Percentiles rank a stretch among this genome's conserved stretches.
Conservation (phyloP, 768 basidiomycete species). For the Boletus huronensis region DNA sequence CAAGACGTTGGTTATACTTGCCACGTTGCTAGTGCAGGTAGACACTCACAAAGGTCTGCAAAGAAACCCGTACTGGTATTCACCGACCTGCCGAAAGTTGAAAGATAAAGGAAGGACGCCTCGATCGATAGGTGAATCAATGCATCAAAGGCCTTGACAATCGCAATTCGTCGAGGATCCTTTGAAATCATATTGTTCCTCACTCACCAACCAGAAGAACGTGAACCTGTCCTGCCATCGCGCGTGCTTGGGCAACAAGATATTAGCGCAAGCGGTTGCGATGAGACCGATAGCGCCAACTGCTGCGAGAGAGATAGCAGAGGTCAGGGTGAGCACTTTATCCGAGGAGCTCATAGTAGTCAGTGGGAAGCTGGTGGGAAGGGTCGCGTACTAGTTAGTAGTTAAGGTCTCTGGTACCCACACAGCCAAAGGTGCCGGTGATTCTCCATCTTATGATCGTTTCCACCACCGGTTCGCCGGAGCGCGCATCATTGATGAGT, state of each 20-base stretch:
- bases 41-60: constrained; percentile 66
- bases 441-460: no score
- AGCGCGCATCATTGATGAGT: no score
- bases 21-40: background rate
- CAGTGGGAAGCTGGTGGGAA: background rate
- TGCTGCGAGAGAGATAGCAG: constrained; percentile 59
- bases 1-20: background rate
- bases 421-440: no score
- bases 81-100: constrained; percentile 69
- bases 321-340: constrained; percentile 53
- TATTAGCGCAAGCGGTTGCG: constrained; percentile 51
- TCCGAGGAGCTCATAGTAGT: constrained; percentile 18
- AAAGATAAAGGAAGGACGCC: constrained; percentile 76
- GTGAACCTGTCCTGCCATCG: constrained; percentile 62
- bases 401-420: no score
- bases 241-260: constrained; percentile 60
- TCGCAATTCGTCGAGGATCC: background rate
- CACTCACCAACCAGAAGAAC: constrained; percentile 75
- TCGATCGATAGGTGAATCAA: constrained; percentile 78
- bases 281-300: constrained; percentile 49
- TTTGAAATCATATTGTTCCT: no score
- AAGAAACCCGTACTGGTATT: constrained; percentile 65
- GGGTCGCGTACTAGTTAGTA: background rate
- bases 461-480: no score
- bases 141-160: constrained; percentile 67